Evolutionary conservation across 78 protist species (phyloP), one percentile per base, ranked within the genome.

Genomic region (Andalucia godoyi): DNA sequence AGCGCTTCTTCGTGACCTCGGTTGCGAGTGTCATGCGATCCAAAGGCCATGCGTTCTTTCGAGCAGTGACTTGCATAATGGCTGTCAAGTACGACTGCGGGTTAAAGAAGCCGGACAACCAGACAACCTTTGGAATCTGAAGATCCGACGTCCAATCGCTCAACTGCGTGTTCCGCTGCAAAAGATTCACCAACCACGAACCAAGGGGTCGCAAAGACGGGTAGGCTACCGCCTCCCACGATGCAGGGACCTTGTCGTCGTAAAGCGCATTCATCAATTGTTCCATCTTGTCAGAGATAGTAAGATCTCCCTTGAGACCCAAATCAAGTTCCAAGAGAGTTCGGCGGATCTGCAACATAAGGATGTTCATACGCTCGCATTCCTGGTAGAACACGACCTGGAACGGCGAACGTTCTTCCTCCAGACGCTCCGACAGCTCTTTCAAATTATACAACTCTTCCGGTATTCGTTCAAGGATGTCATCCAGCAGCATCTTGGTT

Each of bases 61-160:
- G 49, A 10, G 92, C 74, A 2, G 80, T 70, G 29, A 47, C 46
- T 30, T 82, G 89, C 83, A 62, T 71, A 57, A 87, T 80, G n/a
- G 89, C 88, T 0, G 81, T 75, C 25, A 83, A 47, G 62, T 80
- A 80, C 23, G 88, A 64, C 80, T 73, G 79, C 38, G 93, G 89
- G 57, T 71, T 76, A 59, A 87, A 84, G 64, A 84, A 51, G 54
- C 4, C 2, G 32, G 74, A 40, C 23, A 84, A 70, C 54, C 60
- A 42, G 25, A 72, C 58, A 6, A 54, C 74, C 66, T 74, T 66
- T 18, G 85, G 80, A 10, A 72, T 27, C 46, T 8, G 21, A 13
- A 78, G 74, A 27, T 76, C 76, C 17, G 27, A 15, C 17, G 59
- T 13, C 89, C 88, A 82, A 3, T 40, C 74, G 21, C 0, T 36